These are phyloP conservation scores for Leccinum olivaceopallidum DNA, from an alignment of 768 basidiomycete genomes.

Conservation along the genomic window DNA sequence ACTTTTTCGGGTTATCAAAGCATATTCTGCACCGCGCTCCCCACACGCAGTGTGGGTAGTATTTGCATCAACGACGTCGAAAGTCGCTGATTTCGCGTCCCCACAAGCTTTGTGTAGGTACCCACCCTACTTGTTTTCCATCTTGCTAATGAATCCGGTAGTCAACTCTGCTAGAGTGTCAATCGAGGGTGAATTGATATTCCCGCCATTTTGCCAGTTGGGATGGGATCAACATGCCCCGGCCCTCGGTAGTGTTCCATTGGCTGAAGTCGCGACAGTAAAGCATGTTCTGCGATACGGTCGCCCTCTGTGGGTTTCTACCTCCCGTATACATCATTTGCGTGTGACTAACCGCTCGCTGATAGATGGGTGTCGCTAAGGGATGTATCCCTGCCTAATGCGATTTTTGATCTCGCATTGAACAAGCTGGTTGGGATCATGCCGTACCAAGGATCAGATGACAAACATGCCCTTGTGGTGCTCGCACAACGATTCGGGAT, in stretches of 20 bases:
- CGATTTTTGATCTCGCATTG: background rate
- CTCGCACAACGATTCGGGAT: background rate
- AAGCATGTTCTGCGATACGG: background rate
- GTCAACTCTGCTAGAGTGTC: too few relatives aligned
- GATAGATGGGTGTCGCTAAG: background rate
- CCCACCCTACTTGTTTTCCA: too few relatives aligned
- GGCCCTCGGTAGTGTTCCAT: background rate
- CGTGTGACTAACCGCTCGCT: background rate
- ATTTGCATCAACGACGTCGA: too few relatives aligned
- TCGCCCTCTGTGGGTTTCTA: background rate
- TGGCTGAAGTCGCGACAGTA: background rate
- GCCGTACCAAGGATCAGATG: background rate
- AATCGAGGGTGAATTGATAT: too few relatives aligned
- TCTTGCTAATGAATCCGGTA: too few relatives aligned
- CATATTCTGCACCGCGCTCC: too few relatives aligned
- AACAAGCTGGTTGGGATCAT: background rate
- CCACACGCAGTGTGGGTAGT: too few relatives aligned
- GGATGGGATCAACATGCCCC: background rate
- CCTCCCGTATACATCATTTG: too few relatives aligned
- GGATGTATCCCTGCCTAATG: background rate
- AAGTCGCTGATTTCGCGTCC: too few relatives aligned
- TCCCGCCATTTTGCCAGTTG: background rate
- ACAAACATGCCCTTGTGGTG: constrained; percentile 1
- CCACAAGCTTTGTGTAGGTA: too few relatives aligned
- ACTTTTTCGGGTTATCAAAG: too few relatives aligned